Evolutionary conservation across 352 stramenopile species (phyloP).

Genomic region (Globisporangium polare): DNA sequence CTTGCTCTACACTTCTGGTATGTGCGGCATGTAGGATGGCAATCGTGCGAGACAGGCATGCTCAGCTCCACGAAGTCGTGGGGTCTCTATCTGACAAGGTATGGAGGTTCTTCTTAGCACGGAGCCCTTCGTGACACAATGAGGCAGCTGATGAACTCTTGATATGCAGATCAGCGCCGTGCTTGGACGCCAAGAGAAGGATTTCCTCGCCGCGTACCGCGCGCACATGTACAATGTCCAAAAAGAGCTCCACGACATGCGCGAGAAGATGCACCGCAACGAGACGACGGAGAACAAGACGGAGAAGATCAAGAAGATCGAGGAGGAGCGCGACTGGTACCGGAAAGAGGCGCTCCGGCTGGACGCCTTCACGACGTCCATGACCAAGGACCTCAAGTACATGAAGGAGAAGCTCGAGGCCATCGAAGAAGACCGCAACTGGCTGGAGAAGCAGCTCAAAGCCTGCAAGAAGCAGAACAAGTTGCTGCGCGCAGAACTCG

Average conservation of each 20-base stretch:
- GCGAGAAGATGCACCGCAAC: slow-evolving; percentile 87
- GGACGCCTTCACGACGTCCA: slow-evolving; percentile 87
- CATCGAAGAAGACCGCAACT: slow-evolving; percentile 90
- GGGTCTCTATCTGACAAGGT: slow-evolving; percentile 82
- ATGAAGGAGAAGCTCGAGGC: slow-evolving; percentile 91
- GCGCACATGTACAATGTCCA: slow-evolving; percentile 95
- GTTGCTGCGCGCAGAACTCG: slow-evolving; percentile 77
- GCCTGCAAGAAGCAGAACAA: slow-evolving; percentile 94
- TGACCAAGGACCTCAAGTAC: slow-evolving; percentile 91
- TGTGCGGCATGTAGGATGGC: slow-evolving; percentile 49
- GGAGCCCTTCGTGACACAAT: background rate
- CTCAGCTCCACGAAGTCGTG: slow-evolving; percentile 76
- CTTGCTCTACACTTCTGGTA: background rate
- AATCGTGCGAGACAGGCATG: slow-evolving; percentile 73
- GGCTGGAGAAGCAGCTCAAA: slow-evolving; percentile 92
- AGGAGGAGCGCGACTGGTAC: slow-evolving; percentile 94
- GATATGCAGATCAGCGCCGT: slow-evolving; percentile 75
- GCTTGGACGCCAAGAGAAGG: slow-evolving; percentile 88
- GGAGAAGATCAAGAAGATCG: slow-evolving; percentile 91
- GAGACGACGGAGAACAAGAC: slow-evolving; percentile 85
- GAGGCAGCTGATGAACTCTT: background rate
- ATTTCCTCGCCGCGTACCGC: slow-evolving; percentile 92
- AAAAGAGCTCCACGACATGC: slow-evolving; percentile 91
- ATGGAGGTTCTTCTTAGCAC: background rate
- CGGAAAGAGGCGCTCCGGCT: slow-evolving; percentile 88